Conservation (phyloP, 2,329 filamentous ascomycete genomes). For the Fusarium euwallaceae region DNA sequence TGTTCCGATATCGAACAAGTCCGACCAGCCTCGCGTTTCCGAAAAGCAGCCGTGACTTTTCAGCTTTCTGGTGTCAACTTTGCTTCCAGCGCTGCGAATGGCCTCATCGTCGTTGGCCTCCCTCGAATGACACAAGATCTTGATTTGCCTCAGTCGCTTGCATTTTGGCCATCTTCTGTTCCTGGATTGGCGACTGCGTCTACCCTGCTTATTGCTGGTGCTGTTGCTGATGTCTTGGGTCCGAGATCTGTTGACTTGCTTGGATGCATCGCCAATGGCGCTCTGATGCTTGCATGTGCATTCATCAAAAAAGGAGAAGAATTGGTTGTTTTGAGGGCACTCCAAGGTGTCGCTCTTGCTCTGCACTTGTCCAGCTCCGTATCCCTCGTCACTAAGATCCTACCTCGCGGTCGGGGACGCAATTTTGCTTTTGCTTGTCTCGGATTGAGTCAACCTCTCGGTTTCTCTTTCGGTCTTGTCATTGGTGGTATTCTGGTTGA, state of each 20-base stretch:
- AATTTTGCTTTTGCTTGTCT: constrained; percentile 60
- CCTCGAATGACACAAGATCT: constrained; percentile 57
- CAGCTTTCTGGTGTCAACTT: constrained; percentile 46
- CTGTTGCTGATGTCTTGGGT: constrained; percentile 55
- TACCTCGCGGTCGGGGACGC: constrained; percentile 51
- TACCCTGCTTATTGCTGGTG: constrained; percentile 54
- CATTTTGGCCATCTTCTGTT: constrained; percentile 57
- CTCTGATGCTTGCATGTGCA: constrained; percentile 51
- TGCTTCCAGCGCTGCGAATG: constrained; percentile 41
- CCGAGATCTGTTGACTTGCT: constrained; percentile 49
- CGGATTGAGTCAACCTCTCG: constrained; percentile 61
- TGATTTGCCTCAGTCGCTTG: constrained; percentile 49
- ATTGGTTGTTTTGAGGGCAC: constrained; percentile 54
- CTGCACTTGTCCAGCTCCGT: constrained; percentile 54
- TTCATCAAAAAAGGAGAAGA: constrained; percentile 48
- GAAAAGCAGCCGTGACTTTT: constrained; percentile 38
- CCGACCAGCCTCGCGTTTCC: constrained; percentile 25
- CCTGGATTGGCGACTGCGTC: constrained; percentile 53
- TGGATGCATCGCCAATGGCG: constrained; percentile 49
- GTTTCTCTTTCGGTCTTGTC: constrained; percentile 65
- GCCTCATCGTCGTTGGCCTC: constrained; percentile 55
- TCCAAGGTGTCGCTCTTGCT: constrained; percentile 56
- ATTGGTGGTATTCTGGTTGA: constrained; percentile 63
- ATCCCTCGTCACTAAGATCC: constrained; percentile 49
- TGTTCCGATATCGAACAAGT: neutral